Conservation (phyloP, 305 asterid species). For the Plantago lanceolata region DNA sequence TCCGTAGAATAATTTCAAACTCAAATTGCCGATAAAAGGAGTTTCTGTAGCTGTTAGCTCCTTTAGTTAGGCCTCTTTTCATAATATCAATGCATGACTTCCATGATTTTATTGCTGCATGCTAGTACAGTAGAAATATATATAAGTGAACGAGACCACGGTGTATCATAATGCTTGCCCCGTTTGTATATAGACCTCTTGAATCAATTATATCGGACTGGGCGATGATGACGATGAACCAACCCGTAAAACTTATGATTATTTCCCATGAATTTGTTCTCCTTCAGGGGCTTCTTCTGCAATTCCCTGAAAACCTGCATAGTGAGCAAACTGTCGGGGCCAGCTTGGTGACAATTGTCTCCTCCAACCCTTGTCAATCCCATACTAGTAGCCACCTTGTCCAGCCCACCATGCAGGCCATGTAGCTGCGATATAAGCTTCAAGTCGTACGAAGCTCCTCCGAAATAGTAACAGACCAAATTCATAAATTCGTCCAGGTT, state of each 20-base stretch:
- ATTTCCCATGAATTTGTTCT: neutral
- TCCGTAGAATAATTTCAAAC: too few species aligned
- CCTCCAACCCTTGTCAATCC: slow-evolving; percentile 25
- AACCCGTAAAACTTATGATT: neutral
- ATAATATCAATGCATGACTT: too few species aligned
- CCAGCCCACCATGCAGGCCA: slow-evolving; percentile 27
- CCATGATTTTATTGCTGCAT: too few species aligned
- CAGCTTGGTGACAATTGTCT: slow-evolving; percentile 33
- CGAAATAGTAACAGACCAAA: slow-evolving; percentile 19
- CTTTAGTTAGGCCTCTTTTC: too few species aligned
- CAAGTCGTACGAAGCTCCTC: slow-evolving; percentile 22
- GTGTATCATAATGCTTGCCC: too few species aligned
- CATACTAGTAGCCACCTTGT: slow-evolving; percentile 22
- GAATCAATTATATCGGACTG: too few species aligned
- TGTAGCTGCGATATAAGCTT: slow-evolving; percentile 21
- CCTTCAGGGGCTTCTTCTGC: neutral
- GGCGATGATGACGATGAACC: too few species aligned
- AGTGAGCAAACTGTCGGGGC: slow-evolving; percentile 35
- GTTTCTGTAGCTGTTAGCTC: too few species aligned
- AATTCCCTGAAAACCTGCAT: slow-evolving; percentile 24
- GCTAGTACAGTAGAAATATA: too few species aligned
- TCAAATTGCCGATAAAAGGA: too few species aligned
- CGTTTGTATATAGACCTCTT: too few species aligned
- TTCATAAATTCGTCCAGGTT: slow-evolving; percentile 9
- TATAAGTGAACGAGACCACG: too few species aligned